Percentiles rank a stretch among this genome's conserved stretches.
Evolutionary conservation across 371 early-diverging fungal genomes (phyloP).

Genomic region (Capillidium rhysosporum): DNA sequence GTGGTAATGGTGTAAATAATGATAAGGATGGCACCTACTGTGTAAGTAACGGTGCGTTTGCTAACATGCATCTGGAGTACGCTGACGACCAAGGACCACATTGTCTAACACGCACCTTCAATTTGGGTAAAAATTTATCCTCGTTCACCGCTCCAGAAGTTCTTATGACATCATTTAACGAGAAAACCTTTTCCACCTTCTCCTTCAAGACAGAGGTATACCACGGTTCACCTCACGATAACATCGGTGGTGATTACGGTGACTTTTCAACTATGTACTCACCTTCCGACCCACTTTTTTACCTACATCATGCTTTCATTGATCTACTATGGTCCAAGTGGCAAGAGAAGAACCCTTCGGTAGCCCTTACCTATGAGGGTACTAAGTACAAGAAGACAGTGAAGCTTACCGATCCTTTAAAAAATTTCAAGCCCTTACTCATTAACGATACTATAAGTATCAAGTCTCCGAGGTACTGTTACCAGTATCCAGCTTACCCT

Average conservation of each 20-base stretch:
- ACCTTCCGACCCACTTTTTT: constrained; percentile 12
- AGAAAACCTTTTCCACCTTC: not conserved
- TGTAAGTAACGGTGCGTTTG: not conserved
- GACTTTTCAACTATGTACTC: constrained; percentile 1
- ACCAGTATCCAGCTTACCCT: not conserved
- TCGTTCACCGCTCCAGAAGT: not conserved
- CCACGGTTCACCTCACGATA: not conserved
- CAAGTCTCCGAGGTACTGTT: not conserved
- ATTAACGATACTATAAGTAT: not conserved
- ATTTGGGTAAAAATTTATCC: not conserved
- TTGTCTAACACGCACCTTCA: not conserved
- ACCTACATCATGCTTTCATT: constrained; percentile 11
- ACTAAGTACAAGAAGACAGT: not conserved
- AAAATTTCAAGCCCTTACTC: too few relatives aligned
- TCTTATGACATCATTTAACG: not conserved
- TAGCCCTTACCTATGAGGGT: not conserved
- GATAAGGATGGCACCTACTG: not conserved
- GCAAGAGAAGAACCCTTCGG: not conserved
- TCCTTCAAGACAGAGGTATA: not conserved
- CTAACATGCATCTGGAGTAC: not conserved
- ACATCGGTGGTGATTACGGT: constrained; percentile 1
- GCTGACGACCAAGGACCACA: not conserved
- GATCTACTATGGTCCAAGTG: constrained; percentile 10
- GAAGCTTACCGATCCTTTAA: not conserved
- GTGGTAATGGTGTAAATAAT: not conserved